Evolutionary conservation across 176 grass and related monocot species (phyloP).

Genomic region (Aegilops umbellulata): DNA sequence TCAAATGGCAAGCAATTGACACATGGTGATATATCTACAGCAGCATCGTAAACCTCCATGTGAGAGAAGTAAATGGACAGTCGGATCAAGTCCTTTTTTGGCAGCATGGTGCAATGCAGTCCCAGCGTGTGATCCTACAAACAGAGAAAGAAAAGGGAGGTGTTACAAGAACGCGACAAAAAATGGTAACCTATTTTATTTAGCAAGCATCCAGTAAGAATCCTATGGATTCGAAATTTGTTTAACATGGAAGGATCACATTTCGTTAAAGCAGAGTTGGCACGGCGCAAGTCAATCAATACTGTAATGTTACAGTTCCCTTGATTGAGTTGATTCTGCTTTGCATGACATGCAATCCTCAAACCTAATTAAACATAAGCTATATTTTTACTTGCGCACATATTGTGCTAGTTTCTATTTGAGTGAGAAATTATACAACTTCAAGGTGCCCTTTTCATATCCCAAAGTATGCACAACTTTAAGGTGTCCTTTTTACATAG

Average conservation of each 20-base stretch:
- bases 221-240: background rate
- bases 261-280: background rate
- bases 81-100: constrained; percentile 76
- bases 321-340: background rate
- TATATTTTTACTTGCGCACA: background rate
- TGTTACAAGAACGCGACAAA: background rate
- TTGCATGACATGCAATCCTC: background rate
- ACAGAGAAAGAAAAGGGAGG: background rate
- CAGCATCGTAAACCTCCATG: constrained; percentile 55
- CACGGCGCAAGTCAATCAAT: background rate
- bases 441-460: background rate
- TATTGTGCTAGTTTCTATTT: background rate
- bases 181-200: background rate
- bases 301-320: background rate
- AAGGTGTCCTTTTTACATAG: no score
- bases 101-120: constrained; percentile 98
- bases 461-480: background rate
- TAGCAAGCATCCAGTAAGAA: background rate
- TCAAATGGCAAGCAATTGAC: background rate
- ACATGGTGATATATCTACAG: background rate
- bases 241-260: background rate
- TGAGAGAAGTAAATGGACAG: constrained; percentile 79
- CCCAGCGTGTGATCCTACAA: constrained; percentile 63
- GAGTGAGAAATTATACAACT: background rate
- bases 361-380: background rate